These are phyloP conservation scores for Daldinia childiae DNA, from an alignment of 495 filamentous ascomycete species.

Conservation along the genomic window DNA sequence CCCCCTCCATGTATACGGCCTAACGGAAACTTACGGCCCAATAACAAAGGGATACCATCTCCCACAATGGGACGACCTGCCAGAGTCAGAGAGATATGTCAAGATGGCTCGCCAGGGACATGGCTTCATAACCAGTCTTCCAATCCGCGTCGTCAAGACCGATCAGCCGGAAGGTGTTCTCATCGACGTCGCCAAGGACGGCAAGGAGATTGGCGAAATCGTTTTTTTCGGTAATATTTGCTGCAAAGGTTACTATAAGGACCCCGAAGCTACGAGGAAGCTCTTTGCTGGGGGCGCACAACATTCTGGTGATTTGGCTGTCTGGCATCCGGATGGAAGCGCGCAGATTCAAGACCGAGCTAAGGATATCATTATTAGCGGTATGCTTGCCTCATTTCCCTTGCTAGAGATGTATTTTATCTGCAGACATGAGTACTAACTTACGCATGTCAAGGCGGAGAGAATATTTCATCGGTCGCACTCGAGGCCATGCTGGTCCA, in stretches of 20 bases:
- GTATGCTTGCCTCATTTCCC: conserved; percentile 56
- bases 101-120: conserved; percentile 92
- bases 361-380: conserved; percentile 98
- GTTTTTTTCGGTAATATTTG: conserved; percentile 93
- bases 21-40: conserved; percentile 96
- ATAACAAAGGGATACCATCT: conserved; percentile 93
- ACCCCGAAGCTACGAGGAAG: conserved; percentile 84
- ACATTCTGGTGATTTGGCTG: conserved; percentile 91
- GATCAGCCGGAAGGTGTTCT: conserved; percentile 72
- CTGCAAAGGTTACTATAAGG: conserved; percentile 90
- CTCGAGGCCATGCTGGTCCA: conserved; percentile 91
- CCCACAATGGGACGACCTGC: conserved; percentile 79
- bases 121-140: conserved; percentile 86
- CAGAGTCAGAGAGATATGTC: conserved; percentile 76
- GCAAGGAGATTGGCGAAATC: conserved; percentile 93
- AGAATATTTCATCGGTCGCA: conserved; percentile 95
- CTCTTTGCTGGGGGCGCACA: conserved; percentile 87
- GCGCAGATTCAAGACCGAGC: conserved; percentile 92
- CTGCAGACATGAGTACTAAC: background rate
- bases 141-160: conserved; percentile 82
- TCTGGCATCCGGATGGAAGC: conserved; percentile 88
- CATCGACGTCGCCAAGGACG: conserved; percentile 80
- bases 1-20: conserved; percentile 93
- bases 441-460: conserved; percentile 70
- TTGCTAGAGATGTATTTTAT: background rate